These are phyloP conservation scores for Themeda triandra DNA, from an alignment of 176 grass and related monocot species.

Conservation along the genomic window DNA sequence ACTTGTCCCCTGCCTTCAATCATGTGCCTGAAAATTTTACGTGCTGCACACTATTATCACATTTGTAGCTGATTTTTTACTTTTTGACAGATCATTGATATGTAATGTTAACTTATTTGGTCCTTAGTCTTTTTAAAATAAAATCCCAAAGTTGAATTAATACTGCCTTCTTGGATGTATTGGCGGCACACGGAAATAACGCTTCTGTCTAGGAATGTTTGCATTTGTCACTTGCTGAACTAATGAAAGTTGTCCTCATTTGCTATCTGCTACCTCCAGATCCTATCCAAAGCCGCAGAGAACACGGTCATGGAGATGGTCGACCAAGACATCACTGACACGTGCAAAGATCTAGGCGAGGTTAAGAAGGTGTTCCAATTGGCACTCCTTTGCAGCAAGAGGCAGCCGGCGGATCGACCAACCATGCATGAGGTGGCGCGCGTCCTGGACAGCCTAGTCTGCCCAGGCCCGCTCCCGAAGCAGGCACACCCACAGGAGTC, in stretches of 20 bases:
- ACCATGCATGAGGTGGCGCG: constrained; percentile 90
- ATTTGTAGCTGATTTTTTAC: not conserved
- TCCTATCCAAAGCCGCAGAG: constrained; percentile 60
- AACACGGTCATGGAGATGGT: constrained; percentile 95
- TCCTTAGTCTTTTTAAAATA: not conserved
- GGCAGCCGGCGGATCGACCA: constrained; percentile 71
- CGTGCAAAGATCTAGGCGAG: constrained; percentile 74
- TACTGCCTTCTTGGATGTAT: not conserved
- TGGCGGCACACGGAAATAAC: not conserved
- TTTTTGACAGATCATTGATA: not conserved
- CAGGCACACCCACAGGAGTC: constrained; percentile 8
- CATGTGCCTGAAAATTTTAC: constrained; percentile 31
- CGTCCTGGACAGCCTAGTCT: constrained; percentile 61
- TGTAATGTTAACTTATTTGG: constrained; percentile 2
- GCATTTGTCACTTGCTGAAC: not conserved
- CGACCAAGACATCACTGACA: constrained; percentile 55
- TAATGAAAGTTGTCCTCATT: not conserved
- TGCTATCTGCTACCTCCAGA: constrained; percentile 40
- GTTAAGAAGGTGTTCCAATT: constrained; percentile 86
- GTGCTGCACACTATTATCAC: not conserved
- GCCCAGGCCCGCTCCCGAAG: constrained; percentile 35
- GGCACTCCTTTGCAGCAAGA: constrained; percentile 83
- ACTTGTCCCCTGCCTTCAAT: constrained; percentile 47
- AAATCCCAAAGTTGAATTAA: not conserved
- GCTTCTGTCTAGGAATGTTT: not conserved